Evolutionary conservation across 2,329 filamentous ascomycete species (phyloP).

Genomic region (Fusarium stilboides): DNA sequence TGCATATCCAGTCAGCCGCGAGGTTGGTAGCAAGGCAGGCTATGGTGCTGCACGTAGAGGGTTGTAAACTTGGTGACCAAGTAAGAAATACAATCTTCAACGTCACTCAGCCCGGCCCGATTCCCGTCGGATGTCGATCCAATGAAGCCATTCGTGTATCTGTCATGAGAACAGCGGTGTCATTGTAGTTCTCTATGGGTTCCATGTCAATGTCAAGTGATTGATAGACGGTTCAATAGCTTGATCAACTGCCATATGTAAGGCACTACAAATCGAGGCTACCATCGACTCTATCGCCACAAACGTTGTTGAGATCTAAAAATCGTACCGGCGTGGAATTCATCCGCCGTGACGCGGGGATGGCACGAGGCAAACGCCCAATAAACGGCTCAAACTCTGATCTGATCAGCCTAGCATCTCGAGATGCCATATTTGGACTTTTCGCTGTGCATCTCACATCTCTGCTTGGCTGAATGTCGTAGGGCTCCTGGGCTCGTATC

Average conservation of each 20-base stretch:
- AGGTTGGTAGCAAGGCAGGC: not conserved
- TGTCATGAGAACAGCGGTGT: constrained; percentile 2
- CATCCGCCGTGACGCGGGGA: constrained; percentile 19
- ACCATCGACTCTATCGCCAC: constrained; percentile 12
- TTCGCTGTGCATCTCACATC: constrained; percentile 7
- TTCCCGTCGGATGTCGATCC: not conserved
- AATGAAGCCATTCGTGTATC: not conserved
- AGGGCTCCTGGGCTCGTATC: constrained; percentile 46
- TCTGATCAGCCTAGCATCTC: constrained; percentile 27
- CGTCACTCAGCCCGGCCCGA: not conserved
- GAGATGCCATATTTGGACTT: constrained; percentile 35
- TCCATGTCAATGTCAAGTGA: constrained; percentile 21
- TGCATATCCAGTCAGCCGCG: constrained; percentile 29
- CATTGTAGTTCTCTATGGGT: not conserved
- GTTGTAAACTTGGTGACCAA: constrained; percentile 3
- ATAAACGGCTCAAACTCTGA: constrained; percentile 34
- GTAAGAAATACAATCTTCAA: constrained; percentile 7
- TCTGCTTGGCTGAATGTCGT: constrained; percentile 25
- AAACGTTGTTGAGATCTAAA: not conserved
- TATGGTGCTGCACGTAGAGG: not conserved
- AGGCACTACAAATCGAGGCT: not conserved
- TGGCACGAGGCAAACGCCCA: constrained; percentile 17
- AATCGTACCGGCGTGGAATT: constrained; percentile 5
- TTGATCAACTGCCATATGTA: not conserved
- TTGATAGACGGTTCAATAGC: constrained; percentile 1